Conservation (phyloP, 371 early-diverging fungal genomes). For the Mortierella sp. region DNA sequence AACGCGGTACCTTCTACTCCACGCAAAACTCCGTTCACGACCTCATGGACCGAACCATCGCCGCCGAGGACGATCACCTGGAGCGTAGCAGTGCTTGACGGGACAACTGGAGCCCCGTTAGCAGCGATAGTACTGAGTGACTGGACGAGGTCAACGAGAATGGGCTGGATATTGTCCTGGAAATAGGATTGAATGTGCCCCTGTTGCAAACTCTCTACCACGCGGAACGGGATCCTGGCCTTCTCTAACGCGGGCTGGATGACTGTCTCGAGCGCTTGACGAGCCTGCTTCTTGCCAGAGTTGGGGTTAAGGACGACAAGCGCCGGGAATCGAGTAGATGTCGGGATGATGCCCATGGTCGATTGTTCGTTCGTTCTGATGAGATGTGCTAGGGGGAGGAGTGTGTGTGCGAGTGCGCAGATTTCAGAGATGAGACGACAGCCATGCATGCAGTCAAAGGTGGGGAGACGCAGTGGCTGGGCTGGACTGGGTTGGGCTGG, state of each 20-base stretch:
- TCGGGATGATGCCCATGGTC: constrained; percentile 43
- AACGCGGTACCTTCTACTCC: constrained; percentile 34
- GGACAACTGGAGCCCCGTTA: neutral
- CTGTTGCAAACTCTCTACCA: constrained; percentile 35
- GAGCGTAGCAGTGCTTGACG: constrained; percentile 27
- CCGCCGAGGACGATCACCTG: constrained; percentile 50
- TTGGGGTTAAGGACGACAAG: constrained; percentile 47
- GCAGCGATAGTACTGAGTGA: constrained; percentile 16
- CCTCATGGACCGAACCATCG: constrained; percentile 48
- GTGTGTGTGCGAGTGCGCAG: too few relatives aligned
- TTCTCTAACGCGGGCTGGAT: constrained; percentile 32
- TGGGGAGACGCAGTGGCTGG: too few relatives aligned
- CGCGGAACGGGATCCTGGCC: constrained; percentile 24
- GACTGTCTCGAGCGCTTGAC: constrained; percentile 13
- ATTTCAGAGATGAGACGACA: too few relatives aligned
- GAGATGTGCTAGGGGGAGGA: too few relatives aligned
- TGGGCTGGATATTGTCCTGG: constrained; percentile 37
- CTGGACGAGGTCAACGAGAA: constrained; percentile 44
- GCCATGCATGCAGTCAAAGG: too few relatives aligned
- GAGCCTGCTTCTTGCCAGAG: constrained; percentile 38
- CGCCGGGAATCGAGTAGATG: constrained; percentile 33
- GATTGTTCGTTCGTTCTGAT: too few relatives aligned
- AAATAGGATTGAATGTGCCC: constrained; percentile 39
- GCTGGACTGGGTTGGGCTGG: too few relatives aligned
- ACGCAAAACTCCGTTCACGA: constrained; percentile 43